Evolutionary conservation across 257 asterid genomes (phyloP).

Genomic region (Fraxinus cuspidata): DNA sequence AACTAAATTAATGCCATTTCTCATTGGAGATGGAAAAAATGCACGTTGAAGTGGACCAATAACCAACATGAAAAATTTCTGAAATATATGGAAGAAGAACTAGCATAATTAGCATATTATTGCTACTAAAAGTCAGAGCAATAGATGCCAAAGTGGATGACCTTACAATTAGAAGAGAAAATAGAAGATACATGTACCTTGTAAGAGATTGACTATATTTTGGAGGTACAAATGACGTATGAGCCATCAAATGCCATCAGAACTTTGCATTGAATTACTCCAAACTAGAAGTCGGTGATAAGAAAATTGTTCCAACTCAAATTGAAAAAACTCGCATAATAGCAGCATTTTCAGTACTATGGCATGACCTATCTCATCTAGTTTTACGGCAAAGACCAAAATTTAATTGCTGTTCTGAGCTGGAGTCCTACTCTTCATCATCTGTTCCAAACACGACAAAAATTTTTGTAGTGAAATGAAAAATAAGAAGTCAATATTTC

Average conservation of each 20-base stretch:
- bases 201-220: constrained; percentile 18
- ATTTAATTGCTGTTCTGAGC: constrained; percentile 50
- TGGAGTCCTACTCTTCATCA: constrained; percentile 61
- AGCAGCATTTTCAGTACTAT: constrained; percentile 25
- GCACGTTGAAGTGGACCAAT: not conserved
- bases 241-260: constrained; percentile 21
- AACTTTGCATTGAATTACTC: constrained; percentile 24
- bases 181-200: constrained; percentile 31
- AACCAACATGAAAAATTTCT: not conserved
- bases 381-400: constrained; percentile 27
- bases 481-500: not conserved
- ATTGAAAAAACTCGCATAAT: constrained; percentile 19
- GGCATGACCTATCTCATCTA: constrained; percentile 34
- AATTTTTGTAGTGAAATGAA: constrained; percentile 6
- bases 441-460: constrained; percentile 50
- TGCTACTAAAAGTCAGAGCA: constrained; percentile 5
- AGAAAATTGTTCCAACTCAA: constrained; percentile 22
- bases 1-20: not conserved
- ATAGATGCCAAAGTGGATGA: not conserved
- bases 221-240: constrained; percentile 26
- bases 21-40: constrained; percentile 2
- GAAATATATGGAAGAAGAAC: constrained; percentile 12
- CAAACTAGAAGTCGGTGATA: constrained; percentile 27
- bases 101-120: not conserved
- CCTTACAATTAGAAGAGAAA: constrained; percentile 9